phyloP scores from a whole-genome alignment of 164 flowering plant genomes.

The Liriodendron chinense region DNA sequence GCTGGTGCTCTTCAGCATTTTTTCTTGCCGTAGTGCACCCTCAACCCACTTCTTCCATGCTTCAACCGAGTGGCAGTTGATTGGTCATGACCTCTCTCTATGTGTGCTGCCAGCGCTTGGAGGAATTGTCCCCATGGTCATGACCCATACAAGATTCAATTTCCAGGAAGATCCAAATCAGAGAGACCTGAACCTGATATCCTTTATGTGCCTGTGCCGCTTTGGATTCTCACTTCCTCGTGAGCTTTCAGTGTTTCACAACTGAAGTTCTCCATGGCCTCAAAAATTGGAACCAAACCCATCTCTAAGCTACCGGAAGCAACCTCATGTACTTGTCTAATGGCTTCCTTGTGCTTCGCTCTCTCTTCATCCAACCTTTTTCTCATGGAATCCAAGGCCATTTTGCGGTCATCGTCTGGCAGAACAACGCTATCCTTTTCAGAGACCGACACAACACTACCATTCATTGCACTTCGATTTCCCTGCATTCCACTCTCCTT shows the following conservation, averaged over 20 bases:
- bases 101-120: neutral
- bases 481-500: conserved; percentile 32
- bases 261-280: conserved; percentile 68
- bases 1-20: neutral
- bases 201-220: conserved; percentile 17
- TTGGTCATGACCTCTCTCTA: neutral
- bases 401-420: conserved; percentile 69
- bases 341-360: conserved; percentile 61
- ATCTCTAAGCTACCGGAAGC: conserved; percentile 73
- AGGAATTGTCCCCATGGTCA: neutral
- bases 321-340: conserved; percentile 63
- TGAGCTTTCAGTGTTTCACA: conserved; percentile 63
- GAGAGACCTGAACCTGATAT: neutral
- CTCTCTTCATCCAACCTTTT: conserved; percentile 71
- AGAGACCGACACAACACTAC: conserved; percentile 39
- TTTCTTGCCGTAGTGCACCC: neutral
- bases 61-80: neutral
- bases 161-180: neutral
- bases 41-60: neutral
- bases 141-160: neutral
- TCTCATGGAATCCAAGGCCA: conserved; percentile 71
- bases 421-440: conserved; percentile 53
- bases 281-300: conserved; percentile 80
- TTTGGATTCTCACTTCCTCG: conserved; percentile 60
- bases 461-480: conserved; percentile 37